Evolutionary conservation across 2,329 filamentous ascomycete species (phyloP), one percentile per base, ranked within the genome.

Genomic region (Diaporthe vexans): DNA sequence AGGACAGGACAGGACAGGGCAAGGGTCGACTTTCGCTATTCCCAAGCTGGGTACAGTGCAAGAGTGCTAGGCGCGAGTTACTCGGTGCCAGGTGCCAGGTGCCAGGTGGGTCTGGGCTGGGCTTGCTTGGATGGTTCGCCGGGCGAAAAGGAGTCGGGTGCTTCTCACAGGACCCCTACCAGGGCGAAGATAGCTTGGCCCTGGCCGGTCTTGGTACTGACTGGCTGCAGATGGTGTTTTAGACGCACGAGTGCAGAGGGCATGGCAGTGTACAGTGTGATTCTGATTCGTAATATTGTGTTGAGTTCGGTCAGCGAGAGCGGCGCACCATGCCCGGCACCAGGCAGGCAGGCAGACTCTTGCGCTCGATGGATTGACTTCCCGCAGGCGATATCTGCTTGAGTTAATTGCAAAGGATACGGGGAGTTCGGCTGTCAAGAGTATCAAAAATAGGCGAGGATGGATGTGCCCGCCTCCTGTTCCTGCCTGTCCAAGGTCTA

Each of bases 121-220:
- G 15, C 40, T 43, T n/a, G 40, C 19, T 35, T 65, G 61, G 43
- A 67, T 48, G 43, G 40, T 26, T 63, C 59, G 24, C 61, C 19
- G 29, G 43, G 43, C 61, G 61, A 67, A 67, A 67, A 67, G 61
- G 61, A 67, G 61, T 67, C 61, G 61, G 61, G 61, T 67, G 29
- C 21, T 17, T 19, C 37, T 35, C 7, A 40, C 17, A 46, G 24
- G 59, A 43, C 37, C 57, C 33, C 48, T 52, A 52, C n/a, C n/a
- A 24, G 3, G 15, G 19, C 46, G 26, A 19, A 57, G 26, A n/a
- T 57, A 57, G 19, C 10, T 29, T 57, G 29, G 17, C 54, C 40
- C 6, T 43, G 40, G 15, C 40, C 26, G 29, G 56, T 21, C 56
- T 35, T n/a, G 19, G 56, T 58, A 11, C 19, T 58, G 19, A 26